Percentiles rank a stretch among this genome's conserved stretches.
These are phyloP conservation scores for Trichoderma pleuroti DNA, from an alignment of 2,329 filamentous ascomycete species.

Conservation along the genomic window DNA sequence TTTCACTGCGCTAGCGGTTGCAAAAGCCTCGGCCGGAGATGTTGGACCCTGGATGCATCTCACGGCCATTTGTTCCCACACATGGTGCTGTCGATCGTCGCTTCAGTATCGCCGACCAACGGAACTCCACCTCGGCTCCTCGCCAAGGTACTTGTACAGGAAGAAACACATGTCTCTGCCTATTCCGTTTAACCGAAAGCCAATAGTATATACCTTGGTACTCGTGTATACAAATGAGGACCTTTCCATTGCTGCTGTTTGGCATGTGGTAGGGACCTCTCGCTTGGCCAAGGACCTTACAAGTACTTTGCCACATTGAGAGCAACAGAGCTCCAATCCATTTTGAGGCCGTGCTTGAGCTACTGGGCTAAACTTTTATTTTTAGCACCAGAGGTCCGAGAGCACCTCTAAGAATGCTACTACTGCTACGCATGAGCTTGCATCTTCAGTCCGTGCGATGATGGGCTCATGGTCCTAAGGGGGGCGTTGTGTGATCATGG, in stretches of 20 bases:
- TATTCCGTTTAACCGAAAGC: not conserved
- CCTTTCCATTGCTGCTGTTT: not conserved
- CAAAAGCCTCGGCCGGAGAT: not conserved
- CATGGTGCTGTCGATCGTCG: constrained; percentile 14
- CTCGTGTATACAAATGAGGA: not conserved
- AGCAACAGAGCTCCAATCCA: not conserved
- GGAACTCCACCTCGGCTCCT: constrained; percentile 8
- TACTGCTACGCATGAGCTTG: not conserved
- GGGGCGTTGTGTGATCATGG: not conserved
- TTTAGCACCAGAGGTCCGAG: not conserved
- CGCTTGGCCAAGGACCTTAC: not conserved
- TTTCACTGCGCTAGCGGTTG: constrained; percentile 1
- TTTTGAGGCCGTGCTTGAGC: not conserved
- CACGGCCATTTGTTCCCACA: not conserved
- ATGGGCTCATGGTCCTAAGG: not conserved
- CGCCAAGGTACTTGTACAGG: not conserved
- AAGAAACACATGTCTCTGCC: not conserved
- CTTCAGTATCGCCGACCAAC: constrained; percentile 3
- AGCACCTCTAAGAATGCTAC: not conserved
- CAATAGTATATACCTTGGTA: not conserved
- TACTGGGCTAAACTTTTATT: not conserved
- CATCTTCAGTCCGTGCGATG: not conserved
- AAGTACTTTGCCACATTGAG: not conserved
- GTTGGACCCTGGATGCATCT: constrained; percentile 18
- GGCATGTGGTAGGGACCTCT: not conserved